Evolutionary conservation across 2,329 filamentous ascomycete species (phyloP).

Genomic region (Xylariaceae sp.): DNA sequence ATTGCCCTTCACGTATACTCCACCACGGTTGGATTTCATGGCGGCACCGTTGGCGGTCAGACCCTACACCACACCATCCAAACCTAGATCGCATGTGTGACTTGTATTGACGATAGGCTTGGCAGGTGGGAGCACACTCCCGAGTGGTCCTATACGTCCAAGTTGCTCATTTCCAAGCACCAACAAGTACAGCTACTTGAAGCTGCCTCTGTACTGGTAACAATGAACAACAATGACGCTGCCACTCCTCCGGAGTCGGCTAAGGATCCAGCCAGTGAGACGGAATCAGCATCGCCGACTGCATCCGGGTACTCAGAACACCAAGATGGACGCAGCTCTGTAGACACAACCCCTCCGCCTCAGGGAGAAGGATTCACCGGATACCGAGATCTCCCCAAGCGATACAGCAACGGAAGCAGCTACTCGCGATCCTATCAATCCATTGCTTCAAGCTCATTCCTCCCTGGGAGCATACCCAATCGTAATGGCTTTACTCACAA

Average conservation of each 20-base stretch:
- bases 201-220: slow-evolving; percentile 90
- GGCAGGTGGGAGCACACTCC: slow-evolving; percentile 98
- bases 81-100: not conserved
- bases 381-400: slow-evolving; percentile 50
- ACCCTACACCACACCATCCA: slow-evolving; percentile 24
- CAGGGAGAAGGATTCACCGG: slow-evolving; percentile 61
- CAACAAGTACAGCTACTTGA: slow-evolving; percentile 98
- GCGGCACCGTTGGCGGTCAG: slow-evolving; percentile 27
- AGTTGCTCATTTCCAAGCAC: slow-evolving; percentile 97
- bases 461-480: slow-evolving; percentile 49
- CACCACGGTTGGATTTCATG: slow-evolving; percentile 26
- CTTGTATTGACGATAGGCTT: slow-evolving; percentile 35
- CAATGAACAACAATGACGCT: slow-evolving; percentile 65
- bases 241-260: slow-evolving; percentile 62
- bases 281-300: slow-evolving; percentile 76
- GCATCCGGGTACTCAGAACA: slow-evolving; percentile 78
- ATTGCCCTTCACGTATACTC: slow-evolving; percentile 34
- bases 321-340: slow-evolving; percentile 75
- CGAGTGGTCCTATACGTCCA: slow-evolving; percentile 95
- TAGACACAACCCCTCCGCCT: slow-evolving; percentile 89
- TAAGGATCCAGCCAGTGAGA: slow-evolving; percentile 70
- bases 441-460: slow-evolving; percentile 50
- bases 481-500: slow-evolving; percentile 53
- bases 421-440: slow-evolving; percentile 83
- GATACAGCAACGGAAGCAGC: slow-evolving; percentile 53